Evolutionary conservation across 257 asterid species (phyloP), one percentile per base, ranked within the genome.

Genomic region (Solanum commersonii): DNA sequence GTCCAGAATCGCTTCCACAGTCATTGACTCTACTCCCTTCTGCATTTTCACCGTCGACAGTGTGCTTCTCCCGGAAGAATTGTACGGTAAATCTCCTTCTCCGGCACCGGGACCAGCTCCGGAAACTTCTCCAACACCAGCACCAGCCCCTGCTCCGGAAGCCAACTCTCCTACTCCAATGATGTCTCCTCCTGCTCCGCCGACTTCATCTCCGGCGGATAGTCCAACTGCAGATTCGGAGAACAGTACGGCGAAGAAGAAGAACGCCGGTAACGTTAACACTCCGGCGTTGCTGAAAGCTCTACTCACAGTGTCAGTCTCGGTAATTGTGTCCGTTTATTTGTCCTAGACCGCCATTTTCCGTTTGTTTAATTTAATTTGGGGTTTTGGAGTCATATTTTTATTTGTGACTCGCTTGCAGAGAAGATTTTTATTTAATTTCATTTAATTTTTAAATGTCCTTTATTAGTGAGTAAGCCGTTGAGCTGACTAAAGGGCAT

Each of bases 41-140:
- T 92, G 93, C 90, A 96, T 97, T 87, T 96, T 92, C 93, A 96
- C 98, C 34, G 95, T 97, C 34, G 99, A 97, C 25, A 94, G 90
- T 46, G 87, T 97, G 68, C 96, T 97, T 38, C 98, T 97, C 5
- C 99, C 99, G 3, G 92, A 90, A 6, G 99, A 97, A 89, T 93
- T 97, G 38, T 97, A 93, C 91, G 99, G 99, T 0, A 90, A 84
- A 81, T 91, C 98, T 34, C 99, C 98, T 1, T 86, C 99, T 0
- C 98, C 99, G 49, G 98, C 99, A 0, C 98, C 98, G 0, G 97
- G 95, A 14, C 98, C 95, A 6, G 95, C 96, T 0, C 95, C 98
- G 20, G 99, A 93, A 71, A 67, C 60, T 8, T 93, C 99, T 10
- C 98, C 99, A 0, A 82, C 98, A 1, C 98, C 98, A 0, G 87